Evolutionary conservation across 1,284 basidiomycete species (phyloP).

Genomic region (Phylloporus sp.): DNA sequence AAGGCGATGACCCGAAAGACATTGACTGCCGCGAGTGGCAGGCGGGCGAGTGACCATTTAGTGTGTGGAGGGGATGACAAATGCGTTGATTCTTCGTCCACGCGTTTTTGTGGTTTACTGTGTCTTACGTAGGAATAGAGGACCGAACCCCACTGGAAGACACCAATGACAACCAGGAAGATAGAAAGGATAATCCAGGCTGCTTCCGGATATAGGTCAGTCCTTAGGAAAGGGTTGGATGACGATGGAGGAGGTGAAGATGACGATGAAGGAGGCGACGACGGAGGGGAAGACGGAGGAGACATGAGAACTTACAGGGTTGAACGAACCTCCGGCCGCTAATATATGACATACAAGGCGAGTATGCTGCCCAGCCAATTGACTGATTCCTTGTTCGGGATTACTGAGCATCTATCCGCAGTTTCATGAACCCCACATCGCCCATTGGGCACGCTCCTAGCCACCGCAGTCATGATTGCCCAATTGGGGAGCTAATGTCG

Average conservation of each 20-base stretch:
- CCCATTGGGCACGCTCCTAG: too few species aligned
- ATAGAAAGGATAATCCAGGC: conserved; percentile 53
- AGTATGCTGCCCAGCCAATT: too few species aligned
- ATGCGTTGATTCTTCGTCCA: conserved; percentile 33
- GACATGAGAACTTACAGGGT: too few species aligned
- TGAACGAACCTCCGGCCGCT: too few species aligned
- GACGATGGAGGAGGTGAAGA: background rate
- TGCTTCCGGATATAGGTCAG: conserved; percentile 47
- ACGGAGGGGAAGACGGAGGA: background rate
- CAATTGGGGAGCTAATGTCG: too few species aligned
- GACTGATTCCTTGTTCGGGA: too few species aligned
- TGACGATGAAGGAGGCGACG: too few species aligned
- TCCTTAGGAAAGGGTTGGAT: background rate
- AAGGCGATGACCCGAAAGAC: conserved; percentile 57
- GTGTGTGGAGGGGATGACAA: background rate
- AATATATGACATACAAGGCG: background rate
- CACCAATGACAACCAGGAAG: conserved; percentile 51
- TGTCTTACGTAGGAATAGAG: conserved; percentile 35
- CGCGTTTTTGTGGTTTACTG: background rate
- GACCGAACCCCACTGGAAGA: conserved; percentile 43
- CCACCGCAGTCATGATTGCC: background rate
- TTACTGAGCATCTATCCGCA: too few species aligned
- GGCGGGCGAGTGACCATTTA: conserved; percentile 31
- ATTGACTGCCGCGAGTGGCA: conserved; percentile 51
- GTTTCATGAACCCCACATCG: too few species aligned